Evolutionary conservation across 495 filamentous ascomycete species (phyloP), one percentile per base, ranked within the genome.

Genomic region (Cladorrhinum samala): DNA sequence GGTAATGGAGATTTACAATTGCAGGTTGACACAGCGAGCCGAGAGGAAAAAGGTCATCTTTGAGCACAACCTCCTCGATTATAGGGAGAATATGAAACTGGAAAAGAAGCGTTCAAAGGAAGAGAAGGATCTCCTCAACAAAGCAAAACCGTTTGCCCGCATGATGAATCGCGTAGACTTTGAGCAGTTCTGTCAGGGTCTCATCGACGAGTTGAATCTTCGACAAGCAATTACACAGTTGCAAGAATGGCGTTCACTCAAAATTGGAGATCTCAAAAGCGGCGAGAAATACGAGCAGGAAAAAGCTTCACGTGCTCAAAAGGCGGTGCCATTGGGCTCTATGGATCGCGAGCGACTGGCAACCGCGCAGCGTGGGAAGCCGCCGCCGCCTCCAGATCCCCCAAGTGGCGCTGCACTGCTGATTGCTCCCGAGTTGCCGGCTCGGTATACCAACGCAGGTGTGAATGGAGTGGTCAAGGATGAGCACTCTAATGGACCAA

Each of bases 1-100:
- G 0, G 90, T 99, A 2, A 96, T 99, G 79, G 91, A 96, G 57
- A 96, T 99, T 50, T 99, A 99, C 72, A 97, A 97, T 63, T 85
- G 88, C 21, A 86, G 91, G 14, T 74, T 99, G 20, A 95, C 90
- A 6, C 85, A 88, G 39, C 83, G 93, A 27, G 91, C 87, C n/a
- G 91, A 97, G 62, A 80, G 93, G 39, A 99, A 99, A 68, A 94
- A 91, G 71, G 84, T 96, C 18, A 88, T 99, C 40, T 96, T 97
- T 66, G 89, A 97, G 63, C 93, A 99, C 65, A 84, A 84, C 50
- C 73, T 99, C 21, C 76, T 99, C 1, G 91, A 99, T 46, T 97
- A 97, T 64, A 73, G 88, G 46, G 92, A 95, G 66, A 95, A 93
- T 61, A 84, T 75, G 9, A 88, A 85, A 21, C 59, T 82, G 0